Base-by-base conservation (phyloP, 2,329 filamentous ascomycete species). In the Epichloe typhina region DNA sequence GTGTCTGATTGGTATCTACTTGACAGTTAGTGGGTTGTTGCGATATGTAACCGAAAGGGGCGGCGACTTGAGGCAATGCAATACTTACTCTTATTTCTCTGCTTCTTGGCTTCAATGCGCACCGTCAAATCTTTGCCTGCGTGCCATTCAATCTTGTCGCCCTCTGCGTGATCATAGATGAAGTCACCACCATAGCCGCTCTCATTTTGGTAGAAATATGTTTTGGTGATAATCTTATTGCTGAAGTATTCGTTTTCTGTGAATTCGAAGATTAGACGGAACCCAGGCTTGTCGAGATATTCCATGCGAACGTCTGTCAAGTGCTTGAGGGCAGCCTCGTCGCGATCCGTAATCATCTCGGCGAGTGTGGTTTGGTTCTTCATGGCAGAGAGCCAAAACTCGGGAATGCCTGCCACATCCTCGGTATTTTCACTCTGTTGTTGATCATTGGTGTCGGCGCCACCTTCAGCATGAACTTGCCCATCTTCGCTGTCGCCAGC, bases 371-470 rank as follows among this genome's bases (percentile, higher is more conserved):
- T 82, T 69, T 96, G 91, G 77, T 98, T 98, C 80, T 98, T 98
- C 91, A 98, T 97, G 61, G 94, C 91, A 55, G 91, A 96, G 47
- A 98, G 79, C 93, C 93, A 98, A 79, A 98, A 98, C 72, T 98
- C 93, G 56, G 93, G 93, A 56, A 98, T 96, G 69, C 93, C 93
- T 62, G 82, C 76, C 57, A 84, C 67, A 38, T 69, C 58, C 60
- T 77, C 72, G 50, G 71, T 66, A 58, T 79, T 74, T 57, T 82
- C 76, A 49, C 75, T 70, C 55, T 82, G 73, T 63, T 77, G 71
- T 62, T 81, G 77, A 46, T 68, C 60, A 62, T 76, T 71, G 63
- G 82, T 77, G 54, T 70, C 68, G 50, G 77, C 73, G 21, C 74
- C 73, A 46, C 77, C 73, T 52, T 79, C 74, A 17, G 83, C 82